Evolutionary conservation across 1,284 basidiomycete species (phyloP), one percentile per base, ranked within the genome.

Genomic region (Puccinia hordei): DNA sequence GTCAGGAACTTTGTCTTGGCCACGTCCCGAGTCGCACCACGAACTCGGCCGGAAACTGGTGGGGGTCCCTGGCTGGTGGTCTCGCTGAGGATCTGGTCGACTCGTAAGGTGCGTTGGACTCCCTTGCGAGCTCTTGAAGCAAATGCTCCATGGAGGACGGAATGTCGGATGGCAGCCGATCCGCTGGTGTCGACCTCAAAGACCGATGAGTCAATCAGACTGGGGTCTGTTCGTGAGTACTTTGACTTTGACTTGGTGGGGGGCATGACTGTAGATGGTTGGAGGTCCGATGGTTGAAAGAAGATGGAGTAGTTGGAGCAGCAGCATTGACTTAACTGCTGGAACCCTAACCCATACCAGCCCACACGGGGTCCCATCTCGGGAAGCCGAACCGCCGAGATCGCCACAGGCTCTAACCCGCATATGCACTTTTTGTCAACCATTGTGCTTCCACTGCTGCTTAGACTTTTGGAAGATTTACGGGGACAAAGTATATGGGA

Each of bases 111-210:
- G 10, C 63, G 59, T 44, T 72, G 44, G 30, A 77, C 75, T 22
- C 75, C 75, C 49, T 77, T 77, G 8, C 75, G 19, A 33, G 75
- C 75, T n/a, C 75, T 51, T 0, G 38, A 27, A 22, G 75, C 41
- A 27, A n/a, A 63, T 35, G 44, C 49, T 35, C 75, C 75, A 68
- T 77, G 75, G 13, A 77, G 49, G 15, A 77, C 49, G 27, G 75
- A 66, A 22, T 77, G 75, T 53, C 75, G 19, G 51, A 77, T 77
- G 27, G 75, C 46, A 19, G 59, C 63, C 22, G 75, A 77, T n/a
- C 75, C 75, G 49, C 35, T 35, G 6, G 75, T 77, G 35, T 77
- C 75, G n/a, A 77, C 75, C 63, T 77, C 63, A 35, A 77, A 77
- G 30, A 77, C 27, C 24, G 73, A 27, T 35, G 53, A 41, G 51